Conservation (phyloP, 352 stramenopile genomes). For the Phytophthora pluvialis region DNA sequence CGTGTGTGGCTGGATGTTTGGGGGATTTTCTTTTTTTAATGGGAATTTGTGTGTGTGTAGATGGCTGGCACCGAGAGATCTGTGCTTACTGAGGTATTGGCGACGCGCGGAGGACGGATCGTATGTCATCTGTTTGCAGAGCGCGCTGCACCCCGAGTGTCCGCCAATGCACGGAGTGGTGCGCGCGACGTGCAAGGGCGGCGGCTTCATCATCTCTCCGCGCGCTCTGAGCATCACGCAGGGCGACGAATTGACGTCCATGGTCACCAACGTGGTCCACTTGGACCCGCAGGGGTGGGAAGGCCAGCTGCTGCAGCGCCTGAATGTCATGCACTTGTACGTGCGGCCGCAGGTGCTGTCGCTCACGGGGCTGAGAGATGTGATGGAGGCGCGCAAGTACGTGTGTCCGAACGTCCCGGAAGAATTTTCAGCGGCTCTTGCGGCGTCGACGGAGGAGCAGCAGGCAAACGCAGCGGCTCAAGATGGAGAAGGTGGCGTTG, state of each 20-base stretch:
- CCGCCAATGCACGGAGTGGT: constrained; percentile 65
- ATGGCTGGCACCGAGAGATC: constrained; percentile 70
- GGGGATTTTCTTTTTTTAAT: not conserved
- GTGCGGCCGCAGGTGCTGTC: constrained; percentile 66
- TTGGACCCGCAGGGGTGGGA: constrained; percentile 75
- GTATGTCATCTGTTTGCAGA: constrained; percentile 83
- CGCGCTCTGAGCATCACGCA: constrained; percentile 35
- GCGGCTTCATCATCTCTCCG: constrained; percentile 69
- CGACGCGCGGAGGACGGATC: constrained; percentile 70
- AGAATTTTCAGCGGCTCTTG: constrained; percentile 57
- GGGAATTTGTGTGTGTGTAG: constrained; percentile 30
- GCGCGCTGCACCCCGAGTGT: constrained; percentile 75
- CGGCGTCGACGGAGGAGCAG: constrained; percentile 42
- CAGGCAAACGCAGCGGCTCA: constrained; percentile 15
- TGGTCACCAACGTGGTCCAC: constrained; percentile 78
- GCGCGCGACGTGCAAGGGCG: constrained; percentile 66
- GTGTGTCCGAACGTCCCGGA: constrained; percentile 73
- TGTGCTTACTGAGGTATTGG: constrained; percentile 80
- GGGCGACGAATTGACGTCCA: constrained; percentile 61
- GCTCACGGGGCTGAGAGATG: constrained; percentile 63
- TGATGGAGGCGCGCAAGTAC: constrained; percentile 82
- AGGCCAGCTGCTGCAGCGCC: constrained; percentile 60
- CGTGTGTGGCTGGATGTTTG: constrained; percentile 14
- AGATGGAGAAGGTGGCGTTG: constrained; percentile 20
- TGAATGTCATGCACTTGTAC: constrained; percentile 65